These are phyloP conservation scores for Excoecaria agallocha DNA, from an alignment of 345 rosid species.

Conservation along the genomic window DNA sequence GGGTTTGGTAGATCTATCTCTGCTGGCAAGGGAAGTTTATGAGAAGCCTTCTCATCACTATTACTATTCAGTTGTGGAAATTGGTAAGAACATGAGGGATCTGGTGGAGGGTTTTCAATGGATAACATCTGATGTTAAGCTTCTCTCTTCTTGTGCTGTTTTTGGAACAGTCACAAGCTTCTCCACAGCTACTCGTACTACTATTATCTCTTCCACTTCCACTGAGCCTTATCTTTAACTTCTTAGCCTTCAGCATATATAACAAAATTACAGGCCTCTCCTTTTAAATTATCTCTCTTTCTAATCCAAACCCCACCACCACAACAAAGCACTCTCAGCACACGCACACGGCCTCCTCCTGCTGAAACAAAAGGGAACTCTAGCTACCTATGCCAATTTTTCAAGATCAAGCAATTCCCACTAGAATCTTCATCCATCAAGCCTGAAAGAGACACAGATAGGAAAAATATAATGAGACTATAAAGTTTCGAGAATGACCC, in stretches of 20 bases:
- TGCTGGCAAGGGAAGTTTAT: slow-evolving; percentile 38
- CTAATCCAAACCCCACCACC: slow-evolving; percentile 33
- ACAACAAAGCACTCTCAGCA: slow-evolving; percentile 12
- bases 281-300: slow-evolving; percentile 11
- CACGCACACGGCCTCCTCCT: not conserved
- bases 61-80: slow-evolving; percentile 28
- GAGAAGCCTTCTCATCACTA: slow-evolving; percentile 40
- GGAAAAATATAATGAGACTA: slow-evolving; percentile 22
- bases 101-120: slow-evolving; percentile 66
- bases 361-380: slow-evolving; percentile 9
- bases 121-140: slow-evolving; percentile 84
- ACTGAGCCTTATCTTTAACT: slow-evolving; percentile 43
- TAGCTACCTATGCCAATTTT: not conserved
- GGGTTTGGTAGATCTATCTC: slow-evolving; percentile 47
- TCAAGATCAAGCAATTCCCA: slow-evolving; percentile 29
- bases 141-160: slow-evolving; percentile 63
- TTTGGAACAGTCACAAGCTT: slow-evolving; percentile 58
- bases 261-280: not conserved
- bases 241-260: slow-evolving; percentile 67
- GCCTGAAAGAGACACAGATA: slow-evolving; percentile 40
- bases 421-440: slow-evolving; percentile 41
- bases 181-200: slow-evolving; percentile 19
- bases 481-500: slow-evolving; percentile 10
- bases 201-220: slow-evolving; percentile 24
- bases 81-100: slow-evolving; percentile 58